phyloP scores from a whole-genome alignment of 78 protist genomes.

The Acrasis kona region DNA sequence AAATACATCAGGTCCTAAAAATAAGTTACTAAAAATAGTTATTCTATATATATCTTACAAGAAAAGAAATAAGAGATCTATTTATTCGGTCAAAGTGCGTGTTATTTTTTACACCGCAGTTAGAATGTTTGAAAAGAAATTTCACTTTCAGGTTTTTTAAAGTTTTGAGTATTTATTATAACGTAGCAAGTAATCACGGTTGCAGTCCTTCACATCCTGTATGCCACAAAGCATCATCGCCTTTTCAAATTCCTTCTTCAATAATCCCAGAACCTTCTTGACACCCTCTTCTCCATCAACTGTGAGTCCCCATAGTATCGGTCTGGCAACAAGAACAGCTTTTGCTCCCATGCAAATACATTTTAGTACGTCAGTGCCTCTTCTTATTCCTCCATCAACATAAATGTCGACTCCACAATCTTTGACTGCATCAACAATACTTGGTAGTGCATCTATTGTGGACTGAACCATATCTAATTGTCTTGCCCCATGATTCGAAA shows the following conservation, averaged over 20 bases:
- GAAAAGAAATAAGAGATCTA: too few relatives aligned
- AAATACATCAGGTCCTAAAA: too few relatives aligned
- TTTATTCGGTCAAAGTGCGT: too few relatives aligned
- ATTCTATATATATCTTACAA: too few relatives aligned
- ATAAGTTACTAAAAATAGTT: too few relatives aligned
- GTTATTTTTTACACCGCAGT: too few relatives aligned
- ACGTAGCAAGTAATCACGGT: too few relatives aligned
- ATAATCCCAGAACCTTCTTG: neutral
- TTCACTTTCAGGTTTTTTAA: too few relatives aligned
- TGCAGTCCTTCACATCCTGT: too few relatives aligned
- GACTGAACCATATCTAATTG: conserved; percentile 55
- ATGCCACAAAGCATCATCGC: too few relatives aligned
- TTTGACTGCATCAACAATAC: conserved; percentile 26
- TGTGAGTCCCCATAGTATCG: conserved; percentile 31
- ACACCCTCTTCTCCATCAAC: conserved; percentile 10
- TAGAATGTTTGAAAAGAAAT: too few relatives aligned
- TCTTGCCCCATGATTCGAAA: conserved; percentile 71
- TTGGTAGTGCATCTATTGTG: conserved; percentile 27
- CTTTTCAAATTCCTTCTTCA: neutral
- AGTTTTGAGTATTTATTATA: too few relatives aligned
- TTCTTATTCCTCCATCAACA: conserved; percentile 69
- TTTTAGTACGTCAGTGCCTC: conserved; percentile 68
- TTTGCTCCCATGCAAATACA: conserved; percentile 52
- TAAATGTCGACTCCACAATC: conserved; percentile 31
- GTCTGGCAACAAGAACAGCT: conserved; percentile 56